Base-by-base conservation (phyloP, 441 rosid genomes). In the Melastoma candidum region DNA sequence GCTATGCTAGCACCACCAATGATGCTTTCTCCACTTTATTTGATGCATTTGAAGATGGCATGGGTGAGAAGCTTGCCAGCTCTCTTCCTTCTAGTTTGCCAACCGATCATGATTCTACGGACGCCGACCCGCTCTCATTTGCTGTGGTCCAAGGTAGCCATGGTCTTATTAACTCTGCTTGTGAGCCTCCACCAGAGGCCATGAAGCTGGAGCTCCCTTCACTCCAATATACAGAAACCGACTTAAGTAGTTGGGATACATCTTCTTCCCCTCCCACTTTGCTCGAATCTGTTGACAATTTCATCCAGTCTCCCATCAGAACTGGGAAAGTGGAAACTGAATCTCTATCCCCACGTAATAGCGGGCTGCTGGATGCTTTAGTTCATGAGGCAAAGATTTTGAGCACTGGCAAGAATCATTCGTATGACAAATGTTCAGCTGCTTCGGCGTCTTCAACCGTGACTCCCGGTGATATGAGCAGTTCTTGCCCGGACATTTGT, bases 161-260 rank as follows among this genome's bases (percentile, higher is more conserved):
- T 72, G 62, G 86, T 87, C 74, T 79, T 74, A 64, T 80, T 73
- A 78, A 83, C 87, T 77, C 94, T 73, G 70, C 97, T 94, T 89
- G 95, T 57, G 80, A 71, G 81, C 82, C 92, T 70, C 44, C 47
- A 22, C 63, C 74, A 13, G 93, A 72, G 90, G 79, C 86, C 65
- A 70, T 85, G 97, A 89, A 89, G 99, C 75, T 77, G 85, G 99
- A 93, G 97, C 97, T 93, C 99, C 99, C 97, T 93, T 94, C 99
- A 94, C 90, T 94, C 99, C 99, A 94, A 94, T 82, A 80, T 84
- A 56, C 84, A 63, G 93, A 86, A 71, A 61, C 75, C 63, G 76
- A 78, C 58, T 71, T 83, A 58, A 77, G 82, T 67, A 77, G 82
- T 76, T 81, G 95, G 95, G 87, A 74, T 59, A 58, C 72, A 45